Conservation (phyloP, 116 monocot genomes). For the Iris pallida region DNA sequence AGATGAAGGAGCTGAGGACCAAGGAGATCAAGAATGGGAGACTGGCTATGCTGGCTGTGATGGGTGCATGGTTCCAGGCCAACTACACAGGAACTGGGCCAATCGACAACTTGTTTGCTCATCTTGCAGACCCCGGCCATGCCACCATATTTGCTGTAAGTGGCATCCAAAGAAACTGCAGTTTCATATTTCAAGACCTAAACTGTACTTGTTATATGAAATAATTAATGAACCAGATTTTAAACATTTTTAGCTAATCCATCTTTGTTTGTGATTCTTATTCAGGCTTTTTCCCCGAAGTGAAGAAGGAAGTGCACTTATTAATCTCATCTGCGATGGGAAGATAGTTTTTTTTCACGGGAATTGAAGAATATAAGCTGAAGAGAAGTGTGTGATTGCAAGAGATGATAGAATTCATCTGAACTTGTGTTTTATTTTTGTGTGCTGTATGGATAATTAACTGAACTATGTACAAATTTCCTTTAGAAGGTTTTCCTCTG, state of each 20-base stretch:
- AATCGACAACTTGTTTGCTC: constrained; percentile 94
- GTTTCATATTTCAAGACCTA: no score
- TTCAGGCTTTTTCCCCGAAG: constrained; percentile 16
- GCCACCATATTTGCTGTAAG: constrained; percentile 92
- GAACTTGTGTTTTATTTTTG: background rate
- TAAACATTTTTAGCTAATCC: no score
- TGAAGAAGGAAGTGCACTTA: background rate
- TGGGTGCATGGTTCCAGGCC: constrained; percentile 97
- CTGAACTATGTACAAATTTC: background rate
- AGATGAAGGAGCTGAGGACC: constrained; percentile 82
- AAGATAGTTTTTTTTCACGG: no score
- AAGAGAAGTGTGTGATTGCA: background rate
- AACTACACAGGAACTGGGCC: constrained; percentile 94
- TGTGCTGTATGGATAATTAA: background rate
- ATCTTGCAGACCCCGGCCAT: constrained; percentile 96
- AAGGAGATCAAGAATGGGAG: constrained; percentile 99
- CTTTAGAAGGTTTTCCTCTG: background rate
- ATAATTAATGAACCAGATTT: no score
- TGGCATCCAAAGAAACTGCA: background rate
- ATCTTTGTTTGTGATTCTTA: background rate
- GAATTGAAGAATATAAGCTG: background rate
- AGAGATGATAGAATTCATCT: background rate
- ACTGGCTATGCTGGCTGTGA: constrained; percentile 89
- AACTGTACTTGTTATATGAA: no score
- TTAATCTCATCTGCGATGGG: background rate